Conservation (phyloP, 164 flowering plant species). For the Macadamia integrifolia region DNA sequence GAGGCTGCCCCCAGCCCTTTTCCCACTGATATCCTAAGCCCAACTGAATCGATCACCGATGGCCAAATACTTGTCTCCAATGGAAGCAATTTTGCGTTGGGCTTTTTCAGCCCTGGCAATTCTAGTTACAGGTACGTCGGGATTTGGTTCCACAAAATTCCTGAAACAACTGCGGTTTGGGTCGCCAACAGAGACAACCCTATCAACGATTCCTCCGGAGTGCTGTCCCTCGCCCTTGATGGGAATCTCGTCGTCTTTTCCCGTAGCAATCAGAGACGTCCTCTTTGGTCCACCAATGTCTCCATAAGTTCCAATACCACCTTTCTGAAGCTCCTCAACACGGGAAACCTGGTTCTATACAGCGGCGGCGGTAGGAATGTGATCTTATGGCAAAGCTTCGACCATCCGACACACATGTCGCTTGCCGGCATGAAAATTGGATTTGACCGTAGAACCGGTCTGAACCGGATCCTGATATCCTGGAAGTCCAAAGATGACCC, state of each 20-base stretch:
- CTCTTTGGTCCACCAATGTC: slow-evolving; percentile 29
- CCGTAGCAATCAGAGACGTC: neutral
- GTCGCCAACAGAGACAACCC: slow-evolving; percentile 52
- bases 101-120: slow-evolving; percentile 40
- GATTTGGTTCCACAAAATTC: slow-evolving; percentile 37
- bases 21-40: neutral
- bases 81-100: slow-evolving; percentile 26
- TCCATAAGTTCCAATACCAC: neutral
- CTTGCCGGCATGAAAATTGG: slow-evolving; percentile 48
- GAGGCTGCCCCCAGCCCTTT: neutral
- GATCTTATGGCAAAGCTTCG: slow-evolving; percentile 57
- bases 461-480: slow-evolving; percentile 31
- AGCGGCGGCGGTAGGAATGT: neutral
- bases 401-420: slow-evolving; percentile 32
- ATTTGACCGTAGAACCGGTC: slow-evolving; percentile 27
- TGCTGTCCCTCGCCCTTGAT: slow-evolving; percentile 14
- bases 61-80: slow-evolving; percentile 27
- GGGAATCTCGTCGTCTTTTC: slow-evolving; percentile 23
- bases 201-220: slow-evolving; percentile 29
- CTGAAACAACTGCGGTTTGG: slow-evolving; percentile 34
- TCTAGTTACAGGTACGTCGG: slow-evolving; percentile 33
- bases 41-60: slow-evolving; percentile 5
- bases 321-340: slow-evolving; percentile 29
- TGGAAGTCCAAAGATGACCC: slow-evolving; percentile 48
- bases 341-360: slow-evolving; percentile 43